Base-by-base conservation (phyloP, 805 yeast species). In the Pichia cephalocereana region DNA sequence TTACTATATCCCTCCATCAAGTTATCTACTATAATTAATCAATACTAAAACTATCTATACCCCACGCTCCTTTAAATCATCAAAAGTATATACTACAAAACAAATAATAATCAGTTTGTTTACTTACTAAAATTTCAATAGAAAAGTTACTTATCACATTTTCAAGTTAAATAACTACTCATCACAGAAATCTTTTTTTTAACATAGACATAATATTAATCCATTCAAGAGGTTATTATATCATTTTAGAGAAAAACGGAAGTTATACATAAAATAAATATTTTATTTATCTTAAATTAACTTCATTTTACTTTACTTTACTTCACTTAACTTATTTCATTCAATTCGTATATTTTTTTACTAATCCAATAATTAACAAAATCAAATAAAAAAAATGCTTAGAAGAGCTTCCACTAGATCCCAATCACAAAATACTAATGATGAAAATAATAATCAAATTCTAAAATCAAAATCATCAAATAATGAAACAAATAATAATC, bases 401-500 rank as follows among this genome's bases (percentile, higher is more conserved):
- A 52, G 52, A 47, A 55, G 53, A 50, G 34, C 53, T 17, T 49
- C 53, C 7, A 48, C 49, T 45, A 59, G 57, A 53, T 32, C 54
- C 18, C 50, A 57, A 53, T 32, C 54, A 23, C 50, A 51, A 27
- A 46, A 46, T 36, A 47, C 44, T 15, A 55, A 56, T 41, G 63
- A 62, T 45, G 66, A 62, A 48, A 62, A 62, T 43, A 53, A 52
- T 9, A 34, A 34, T 34, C 37, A 34, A 34, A 9, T 14, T 14
- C 6, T 34, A 34, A 34, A 6, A 15, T 34, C 37, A 14, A 34
- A 34, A 34, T 34, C 37, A 34, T 34, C 37, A 34, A 34, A 34
- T 34, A 34, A 3, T 2, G 37, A 34, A 34, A 5, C 37, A 34
- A 34, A 34, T 7, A 34, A 44, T 28, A 38, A 9, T 12, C 31